phyloP scores from a whole-genome alignment of 495 filamentous ascomycete species.

The Hypoxylon fuscum region DNA sequence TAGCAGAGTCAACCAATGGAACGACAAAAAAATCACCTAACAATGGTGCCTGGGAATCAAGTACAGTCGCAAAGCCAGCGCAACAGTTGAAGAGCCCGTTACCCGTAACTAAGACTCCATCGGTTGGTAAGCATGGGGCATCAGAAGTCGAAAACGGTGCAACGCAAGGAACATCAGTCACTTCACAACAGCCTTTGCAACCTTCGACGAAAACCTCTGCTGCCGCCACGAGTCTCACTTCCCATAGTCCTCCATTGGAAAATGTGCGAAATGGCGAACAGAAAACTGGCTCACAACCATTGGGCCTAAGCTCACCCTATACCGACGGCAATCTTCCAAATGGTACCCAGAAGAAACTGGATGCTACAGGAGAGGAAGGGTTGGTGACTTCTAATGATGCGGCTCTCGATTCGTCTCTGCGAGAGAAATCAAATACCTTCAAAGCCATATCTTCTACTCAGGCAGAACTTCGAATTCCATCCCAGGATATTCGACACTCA shows the following conservation, averaged over 20 bases:
- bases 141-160: background rate
- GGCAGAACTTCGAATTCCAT: constrained; percentile 3
- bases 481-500: constrained; percentile 32
- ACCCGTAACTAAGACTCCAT: background rate
- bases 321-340: background rate
- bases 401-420: too few relatives aligned
- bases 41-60: constrained; percentile 5
- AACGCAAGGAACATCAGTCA: background rate
- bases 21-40: constrained; percentile 9
- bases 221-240: constrained; percentile 12
- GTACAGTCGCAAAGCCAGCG: background rate
- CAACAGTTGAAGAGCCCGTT: constrained; percentile 2
- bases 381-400: constrained; percentile 15
- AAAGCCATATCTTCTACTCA: too few relatives aligned
- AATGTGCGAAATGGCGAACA: constrained; percentile 12
- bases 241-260: constrained; percentile 12
- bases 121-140: background rate
- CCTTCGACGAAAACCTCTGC: background rate
- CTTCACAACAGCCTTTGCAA: constrained; percentile 3
- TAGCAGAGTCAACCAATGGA: constrained; percentile 46
- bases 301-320: background rate
- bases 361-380: constrained; percentile 22
- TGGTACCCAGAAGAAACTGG: background rate
- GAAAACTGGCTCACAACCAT: constrained; percentile 5
- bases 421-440: too few relatives aligned